Conservation (phyloP, 192 early-diverging fungal species). For the Ramicandelaber brevisporus region DNA sequence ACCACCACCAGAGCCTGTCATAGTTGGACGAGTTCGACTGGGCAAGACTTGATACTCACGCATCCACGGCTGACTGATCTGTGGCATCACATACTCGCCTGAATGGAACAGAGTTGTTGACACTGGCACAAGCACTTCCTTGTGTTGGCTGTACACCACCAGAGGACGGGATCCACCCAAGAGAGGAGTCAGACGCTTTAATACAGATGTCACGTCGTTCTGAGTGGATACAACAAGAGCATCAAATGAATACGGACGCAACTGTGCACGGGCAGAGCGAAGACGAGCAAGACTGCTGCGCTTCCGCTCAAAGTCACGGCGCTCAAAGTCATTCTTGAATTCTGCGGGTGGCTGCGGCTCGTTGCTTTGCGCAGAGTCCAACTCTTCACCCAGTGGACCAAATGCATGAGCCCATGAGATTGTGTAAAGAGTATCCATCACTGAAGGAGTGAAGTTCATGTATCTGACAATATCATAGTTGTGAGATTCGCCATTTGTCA, state of each 20-base stretch:
- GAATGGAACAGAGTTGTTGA: constrained; percentile 39
- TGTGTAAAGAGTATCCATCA: too few species aligned
- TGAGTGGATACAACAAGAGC: constrained; percentile 54
- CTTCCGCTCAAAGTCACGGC: constrained; percentile 22
- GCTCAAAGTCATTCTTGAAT: constrained; percentile 20
- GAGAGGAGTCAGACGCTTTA: constrained; percentile 40
- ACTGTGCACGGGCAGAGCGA: constrained; percentile 20
- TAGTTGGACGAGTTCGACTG: constrained; percentile 50
- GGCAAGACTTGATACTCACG: constrained; percentile 69
- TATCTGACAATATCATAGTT: constrained; percentile 51
- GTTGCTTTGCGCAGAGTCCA: too few species aligned
- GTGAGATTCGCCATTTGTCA: constrained; percentile 46
- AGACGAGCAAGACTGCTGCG: constrained; percentile 19
- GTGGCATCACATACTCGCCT: constrained; percentile 45
- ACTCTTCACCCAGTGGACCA: neutral
- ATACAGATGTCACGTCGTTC: constrained; percentile 41
- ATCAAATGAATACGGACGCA: too few species aligned
- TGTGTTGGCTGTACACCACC: constrained; percentile 50
- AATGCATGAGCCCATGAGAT: neutral
- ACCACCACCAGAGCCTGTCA: constrained; percentile 48
- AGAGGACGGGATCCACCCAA: constrained; percentile 66
- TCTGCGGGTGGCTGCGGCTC: too few species aligned
- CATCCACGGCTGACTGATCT: constrained; percentile 77
- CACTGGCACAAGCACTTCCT: constrained; percentile 33
- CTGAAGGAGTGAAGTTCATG: too few species aligned